Percentiles rank a stretch among this genome's conserved stretches.
Evolutionary conservation across 176 grass and related monocot genomes (phyloP).

Genomic region (Tillandsia leiboldiana): DNA sequence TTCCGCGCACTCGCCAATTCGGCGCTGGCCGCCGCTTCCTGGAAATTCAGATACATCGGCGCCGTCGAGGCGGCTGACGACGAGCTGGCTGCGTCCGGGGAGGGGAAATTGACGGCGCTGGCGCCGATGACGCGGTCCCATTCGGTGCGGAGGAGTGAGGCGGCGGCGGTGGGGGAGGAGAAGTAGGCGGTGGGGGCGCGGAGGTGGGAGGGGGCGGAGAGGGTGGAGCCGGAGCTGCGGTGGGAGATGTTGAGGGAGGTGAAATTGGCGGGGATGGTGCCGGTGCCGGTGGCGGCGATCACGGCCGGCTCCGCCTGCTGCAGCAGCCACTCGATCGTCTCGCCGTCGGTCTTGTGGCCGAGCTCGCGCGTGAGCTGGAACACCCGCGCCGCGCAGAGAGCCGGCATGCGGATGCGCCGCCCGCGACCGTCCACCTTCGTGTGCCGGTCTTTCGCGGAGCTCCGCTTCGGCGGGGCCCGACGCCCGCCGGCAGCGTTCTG

Average conservation of each 20-base stretch:
- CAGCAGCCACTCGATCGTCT: slow-evolving; percentile 31
- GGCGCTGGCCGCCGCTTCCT: slow-evolving; percentile 10
- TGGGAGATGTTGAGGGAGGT: slow-evolving; percentile 32
- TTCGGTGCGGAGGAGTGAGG: slow-evolving; percentile 1
- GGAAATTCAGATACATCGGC: neutral
- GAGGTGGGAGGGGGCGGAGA: slow-evolving; percentile 28
- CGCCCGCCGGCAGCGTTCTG: neutral
- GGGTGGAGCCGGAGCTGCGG: slow-evolving; percentile 21
- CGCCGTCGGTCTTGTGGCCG: slow-evolving; percentile 26
- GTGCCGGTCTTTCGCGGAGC: slow-evolving; percentile 28
- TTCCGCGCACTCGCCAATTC: neutral
- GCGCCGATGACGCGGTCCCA: slow-evolving; percentile 12
- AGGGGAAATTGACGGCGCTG: neutral
- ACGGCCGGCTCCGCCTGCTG: slow-evolving; percentile 29
- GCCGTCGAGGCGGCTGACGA: no score
- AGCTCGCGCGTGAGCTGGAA: slow-evolving; percentile 30
- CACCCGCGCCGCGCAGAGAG: slow-evolving; percentile 22
- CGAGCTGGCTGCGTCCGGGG: neutral
- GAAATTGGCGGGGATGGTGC: slow-evolving; percentile 27
- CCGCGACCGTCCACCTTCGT: slow-evolving; percentile 30
- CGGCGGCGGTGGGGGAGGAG: slow-evolving; percentile 6
- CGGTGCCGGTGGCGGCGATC: slow-evolving; percentile 24
- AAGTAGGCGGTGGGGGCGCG: slow-evolving; percentile 9
- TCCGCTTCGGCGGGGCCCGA: slow-evolving; percentile 16
- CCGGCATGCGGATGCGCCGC: slow-evolving; percentile 27